Evolutionary conservation across 2,329 filamentous ascomycete genomes (phyloP), one percentile per base, ranked within the genome.

Genomic region (Diaporthe australafricana): DNA sequence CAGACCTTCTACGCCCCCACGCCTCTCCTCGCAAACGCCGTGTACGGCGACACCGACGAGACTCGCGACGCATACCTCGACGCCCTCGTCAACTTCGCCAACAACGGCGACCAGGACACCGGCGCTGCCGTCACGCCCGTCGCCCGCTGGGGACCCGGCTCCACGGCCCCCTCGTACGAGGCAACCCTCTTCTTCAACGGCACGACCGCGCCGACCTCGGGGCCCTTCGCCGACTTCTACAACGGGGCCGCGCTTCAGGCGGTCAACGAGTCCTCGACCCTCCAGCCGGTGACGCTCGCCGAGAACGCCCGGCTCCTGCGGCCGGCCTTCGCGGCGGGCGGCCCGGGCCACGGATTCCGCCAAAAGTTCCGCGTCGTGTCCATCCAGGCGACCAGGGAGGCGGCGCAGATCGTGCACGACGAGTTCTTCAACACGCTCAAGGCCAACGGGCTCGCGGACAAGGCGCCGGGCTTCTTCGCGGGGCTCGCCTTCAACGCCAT

Each of bases 1-100:
- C 76, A 78, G 42, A 78, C 75, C 5, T 40, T 72, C 48, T 57
- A 72, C 5, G 56, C 55, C 1, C 50, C 48, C 16, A 50, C 38
- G 7, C 55, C 56, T 14, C 55, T 53, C 20, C 25, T 68, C 16
- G 70, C 53, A 9, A 48, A 62, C n/a, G 50, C 65, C 20, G 27
- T 42, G 8, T 72, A 72, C 48, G 65, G 30, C 1, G 66, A 50
- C n/a, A 55, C 53, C 56, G 25, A 65, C 22, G 42, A 47, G 57
- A 63, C 57, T 11, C 27, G 67, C 25, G 67, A 65, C 22, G 63
- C 68, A 25, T 65, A 52, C 57, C 38, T 72, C 67, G 63, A 70
- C 20, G 38, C 65, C 32, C 55, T 72, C 2, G 68, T 70, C 42
- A 68, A 55, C 12, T 72, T 72, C 25, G 56, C 70, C 25, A 52